phyloP scores from a whole-genome alignment of 2,329 filamentous ascomycete genomes.

The Aureobasidium musti region DNA sequence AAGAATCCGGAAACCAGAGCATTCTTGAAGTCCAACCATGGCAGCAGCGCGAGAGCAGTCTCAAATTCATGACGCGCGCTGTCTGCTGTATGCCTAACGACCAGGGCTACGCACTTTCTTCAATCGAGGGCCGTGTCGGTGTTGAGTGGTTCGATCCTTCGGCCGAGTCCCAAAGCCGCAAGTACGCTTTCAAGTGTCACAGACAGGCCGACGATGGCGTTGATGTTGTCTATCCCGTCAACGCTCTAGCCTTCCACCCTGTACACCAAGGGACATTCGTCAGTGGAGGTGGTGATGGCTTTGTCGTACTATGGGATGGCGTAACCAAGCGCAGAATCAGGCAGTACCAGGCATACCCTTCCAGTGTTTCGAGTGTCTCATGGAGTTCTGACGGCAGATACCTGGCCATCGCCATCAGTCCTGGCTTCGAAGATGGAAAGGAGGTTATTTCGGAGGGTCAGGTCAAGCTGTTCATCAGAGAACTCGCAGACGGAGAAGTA shows the following conservation, averaged over 20 bases:
- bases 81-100: conserved; percentile 97
- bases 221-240: conserved; percentile 89
- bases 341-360: conserved; percentile 81
- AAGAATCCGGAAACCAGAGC: conserved; percentile 34
- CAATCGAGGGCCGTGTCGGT: conserved; percentile 91
- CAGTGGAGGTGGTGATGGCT: conserved; percentile 83
- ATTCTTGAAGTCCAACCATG: conserved; percentile 63
- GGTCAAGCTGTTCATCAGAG: conserved; percentile 75
- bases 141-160: conserved; percentile 98
- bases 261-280: conserved; percentile 75
- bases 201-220: conserved; percentile 66
- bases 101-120: conserved; percentile 85
- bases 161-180: conserved; percentile 80
- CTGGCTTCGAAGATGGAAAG: conserved; percentile 84
- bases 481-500: conserved; percentile 83
- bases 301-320: conserved; percentile 91
- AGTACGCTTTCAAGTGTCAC: conserved; percentile 99
- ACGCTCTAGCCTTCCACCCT: conserved; percentile 85
- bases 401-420: conserved; percentile 77
- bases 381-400: conserved; percentile 78
- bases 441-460: conserved; percentile 73
- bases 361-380: conserved; percentile 73
- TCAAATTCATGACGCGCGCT: conserved; percentile 94
- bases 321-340: conserved; percentile 85
- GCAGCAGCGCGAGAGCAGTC: conserved; percentile 89